Evolutionary conservation across 1,139 yeast genomes (phyloP), one percentile per base, ranked within the genome.

Genomic region (Meyerozyma sp.): DNA sequence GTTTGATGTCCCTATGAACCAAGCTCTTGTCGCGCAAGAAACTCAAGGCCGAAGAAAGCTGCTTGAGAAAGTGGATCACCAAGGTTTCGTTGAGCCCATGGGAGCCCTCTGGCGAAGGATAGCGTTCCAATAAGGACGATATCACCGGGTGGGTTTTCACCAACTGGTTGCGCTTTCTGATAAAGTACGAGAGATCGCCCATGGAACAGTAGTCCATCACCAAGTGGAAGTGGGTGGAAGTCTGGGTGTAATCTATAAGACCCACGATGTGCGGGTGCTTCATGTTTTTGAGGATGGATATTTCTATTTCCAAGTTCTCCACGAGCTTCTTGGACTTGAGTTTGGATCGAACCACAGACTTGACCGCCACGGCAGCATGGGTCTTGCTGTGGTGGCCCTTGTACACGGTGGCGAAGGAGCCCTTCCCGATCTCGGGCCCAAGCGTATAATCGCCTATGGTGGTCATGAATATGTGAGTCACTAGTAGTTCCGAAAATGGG

Each of bases 161-260:
- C 38, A 91, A 68, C 58, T 85, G 90, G 50, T 78, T 78, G 57
- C 93, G 77, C 59, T 81, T 82, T 55, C 88, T 79, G 44, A 93
- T 90, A 54, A 93, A 84, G 57, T 82, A 88, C 0, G 95, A 86
- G 48, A 93, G 73, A 65, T 93, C 98, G 8, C 98, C 98, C 63
- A 93, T 72, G 0, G 97, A 83, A 61, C 98, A 93, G 65, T 89
- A 93, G 61, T 93, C 98, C 98, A 93, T 93, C n/a, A 91, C 81
- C 51, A 93, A 70, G 63, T 89, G 94, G 66, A 90, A 88, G 63
- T 91, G 89, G 9, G 85, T 70, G 9, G 80, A 62, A 0, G 96
- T 85, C 57, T 88, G 85, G 49, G 83, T 81, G 59, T 88, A 89
- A 56, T 91, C 98, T 44, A 87, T 65, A 41, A 93, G 70, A 11